Evolutionary conservation across 2,329 filamentous ascomycete genomes (phyloP), one percentile per base, ranked within the genome.

Genomic region (Triangularia verruculosa): DNA sequence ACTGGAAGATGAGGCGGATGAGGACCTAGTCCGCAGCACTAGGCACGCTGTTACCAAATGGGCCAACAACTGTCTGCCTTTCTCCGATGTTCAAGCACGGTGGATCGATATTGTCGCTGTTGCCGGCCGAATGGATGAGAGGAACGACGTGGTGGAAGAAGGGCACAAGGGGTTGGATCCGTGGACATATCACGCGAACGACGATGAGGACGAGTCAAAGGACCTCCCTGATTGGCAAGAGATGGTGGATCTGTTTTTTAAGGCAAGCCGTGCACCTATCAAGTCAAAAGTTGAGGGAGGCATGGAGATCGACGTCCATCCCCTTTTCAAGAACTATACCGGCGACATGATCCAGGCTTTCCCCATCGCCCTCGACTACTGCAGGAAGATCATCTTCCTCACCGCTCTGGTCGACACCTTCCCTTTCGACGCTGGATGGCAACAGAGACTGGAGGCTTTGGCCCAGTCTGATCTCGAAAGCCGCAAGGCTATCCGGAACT

Each of bases 41-140:
- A 87, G 91, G 7, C 95, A 93, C 76, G 89, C 92, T 20, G 89
- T 89, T 24, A 88, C 95, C 7, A 91, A 95, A 63, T 97, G 94
- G 82, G 92, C 92, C 11, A 98, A 98, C 73, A 85, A 91, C 58
- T 96, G 92, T 71, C 80, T 99, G 4, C 86, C 89, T 0, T 97
- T 92, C 70, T 83, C 83, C 20, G 92, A 97, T 71, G 82, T 92
- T 9, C 81, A 89, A 39, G 95, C 87, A 25, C 86, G 95, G 57
- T 97, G 92, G 91, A 90, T 97, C 55, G 87, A 97, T 74, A 85
- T 98, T 15, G 82, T 97, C 57, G 94, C 93, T 7, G 80, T 95
- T 8, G 87, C 86, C 15, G 88, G 88, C 12, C 82, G 83, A 2
- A 76, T 79, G 2, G 84, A 86, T 58, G 90, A 93, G 73, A 86